These are phyloP conservation scores for Pseudozyma tsukubaensis DNA, from an alignment of 1,284 basidiomycete genomes.

Conservation along the genomic window DNA sequence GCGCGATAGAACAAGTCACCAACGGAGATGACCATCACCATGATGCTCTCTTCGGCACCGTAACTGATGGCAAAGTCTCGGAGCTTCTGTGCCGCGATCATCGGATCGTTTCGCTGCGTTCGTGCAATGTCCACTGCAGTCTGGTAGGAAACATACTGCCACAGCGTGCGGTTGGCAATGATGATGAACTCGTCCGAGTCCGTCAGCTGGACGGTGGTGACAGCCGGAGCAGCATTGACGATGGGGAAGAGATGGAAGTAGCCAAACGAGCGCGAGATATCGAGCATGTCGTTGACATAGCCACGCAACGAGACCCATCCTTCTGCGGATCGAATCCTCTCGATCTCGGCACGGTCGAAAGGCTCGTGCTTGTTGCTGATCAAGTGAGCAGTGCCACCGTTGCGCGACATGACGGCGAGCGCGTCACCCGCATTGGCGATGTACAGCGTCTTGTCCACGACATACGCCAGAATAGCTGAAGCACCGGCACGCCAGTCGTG, in stretches of 20 bases:
- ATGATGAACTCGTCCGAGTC: conserved; percentile 97
- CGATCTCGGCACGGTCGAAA: conserved; percentile 85
- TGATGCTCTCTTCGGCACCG: conserved; percentile 90
- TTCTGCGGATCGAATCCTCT: conserved; percentile 88
- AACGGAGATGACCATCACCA: conserved; percentile 97
- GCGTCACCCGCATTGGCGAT: conserved; percentile 92
- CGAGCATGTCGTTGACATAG: conserved; percentile 89
- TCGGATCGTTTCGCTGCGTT: conserved; percentile 83
- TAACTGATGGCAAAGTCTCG: conserved; percentile 97
- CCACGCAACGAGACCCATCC: conserved; percentile 97
- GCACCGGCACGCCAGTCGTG: conserved; percentile 71
- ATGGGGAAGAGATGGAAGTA: conserved; percentile 91
- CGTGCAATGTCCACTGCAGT: conserved; percentile 97
- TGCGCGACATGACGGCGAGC: conserved; percentile 85
- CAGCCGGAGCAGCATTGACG: conserved; percentile 87
- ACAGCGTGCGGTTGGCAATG: conserved; percentile 89
- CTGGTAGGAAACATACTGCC: conserved; percentile 94
- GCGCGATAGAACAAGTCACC: conserved; percentile 79
- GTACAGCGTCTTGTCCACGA: conserved; percentile 83
- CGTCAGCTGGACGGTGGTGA: conserved; percentile 78
- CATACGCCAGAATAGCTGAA: conserved; percentile 87
- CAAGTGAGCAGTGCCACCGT: conserved; percentile 80
- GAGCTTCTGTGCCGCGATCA: conserved; percentile 96
- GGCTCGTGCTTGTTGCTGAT: conserved; percentile 90
- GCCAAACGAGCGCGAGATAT: conserved; percentile 91